Evolutionary conservation across 306 rosid genomes (phyloP), one percentile per base, ranked within the genome.

Genomic region (Medicago lupulina): DNA sequence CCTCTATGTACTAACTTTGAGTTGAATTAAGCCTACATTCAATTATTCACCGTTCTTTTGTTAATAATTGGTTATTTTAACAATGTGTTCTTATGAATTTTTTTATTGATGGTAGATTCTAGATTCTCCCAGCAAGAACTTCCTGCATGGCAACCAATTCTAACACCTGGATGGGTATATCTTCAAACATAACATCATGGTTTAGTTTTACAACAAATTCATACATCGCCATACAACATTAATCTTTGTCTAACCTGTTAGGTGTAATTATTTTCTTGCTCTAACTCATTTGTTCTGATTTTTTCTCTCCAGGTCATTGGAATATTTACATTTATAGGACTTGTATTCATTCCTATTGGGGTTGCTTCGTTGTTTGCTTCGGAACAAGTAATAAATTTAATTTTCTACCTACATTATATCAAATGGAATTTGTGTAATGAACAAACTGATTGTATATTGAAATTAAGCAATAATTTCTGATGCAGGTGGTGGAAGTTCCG

Each of bases 81-180:
- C 17, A 38, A 21, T 53, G 5, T 72, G n/a, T 67, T 53, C 78
- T 77, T 67, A 36, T 67, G 69, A 41, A 5, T 2, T 39, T 44
- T 19, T 82, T 74, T 81, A 0, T 76, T 65, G 19, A 28, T 75
- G 82, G 73, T 86, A 93, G 98, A 91, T 88, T 89, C 98, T 50
- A 85, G 53, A 79, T 93, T 93, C 80, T 59, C 97, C 17, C 97
- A 93, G 82, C 98, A 91, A 88, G 97, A 93, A 83, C 97, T 93
- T 83, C 89, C 91, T 69, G 98, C 98, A 5, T 91, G 97, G 91
- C 91, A 93, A 74, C 97, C 98, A 80, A 88, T 91, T 86, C 81
- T 93, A 75, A 89, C 97, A 49, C 98, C 97, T 18, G 88, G 91
- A 83, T 88, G 91, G 96, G 98, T 93, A 89, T 69, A 46, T 1